Evolutionary conservation across 2,329 filamentous ascomycete genomes (phyloP).

Genomic region (Neonectria sp.): DNA sequence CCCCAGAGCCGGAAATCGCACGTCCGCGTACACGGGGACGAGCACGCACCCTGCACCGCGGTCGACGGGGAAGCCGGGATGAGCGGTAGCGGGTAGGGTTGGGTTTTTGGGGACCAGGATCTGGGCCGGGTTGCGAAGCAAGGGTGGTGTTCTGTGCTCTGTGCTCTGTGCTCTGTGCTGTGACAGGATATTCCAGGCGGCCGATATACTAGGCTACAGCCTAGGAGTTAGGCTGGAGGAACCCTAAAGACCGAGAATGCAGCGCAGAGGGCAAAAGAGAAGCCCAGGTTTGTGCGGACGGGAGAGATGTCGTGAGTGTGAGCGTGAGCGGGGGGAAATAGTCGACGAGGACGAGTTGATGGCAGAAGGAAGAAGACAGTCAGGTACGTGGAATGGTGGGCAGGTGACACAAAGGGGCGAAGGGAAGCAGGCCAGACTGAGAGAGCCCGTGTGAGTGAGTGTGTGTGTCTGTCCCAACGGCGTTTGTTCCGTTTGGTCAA

Average conservation of each 20-base stretch:
- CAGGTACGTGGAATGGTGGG: constrained; percentile 10
- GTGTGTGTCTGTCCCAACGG: constrained; percentile 12
- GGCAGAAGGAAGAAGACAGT: constrained; percentile 5
- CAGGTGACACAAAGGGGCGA: constrained; percentile 27
- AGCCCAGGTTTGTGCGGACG: background rate
- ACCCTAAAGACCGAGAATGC: background rate
- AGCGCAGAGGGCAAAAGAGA: background rate
- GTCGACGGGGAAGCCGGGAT: constrained; percentile 46
- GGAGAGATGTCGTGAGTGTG: background rate
- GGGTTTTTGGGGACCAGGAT: constrained; percentile 38
- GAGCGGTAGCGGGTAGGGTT: constrained; percentile 30
- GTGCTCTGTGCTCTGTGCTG: background rate
- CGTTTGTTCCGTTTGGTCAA: constrained; percentile 28
- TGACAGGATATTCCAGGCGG: constrained; percentile 22
- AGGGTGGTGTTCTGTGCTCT: constrained; percentile 4
- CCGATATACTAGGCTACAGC: constrained; percentile 9
- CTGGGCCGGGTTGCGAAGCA: constrained; percentile 13
- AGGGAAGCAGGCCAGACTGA: constrained; percentile 11
- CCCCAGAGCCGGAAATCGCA: constrained; percentile 40
- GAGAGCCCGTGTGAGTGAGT: constrained; percentile 9
- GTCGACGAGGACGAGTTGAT: constrained; percentile 4
- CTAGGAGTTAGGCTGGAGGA: constrained; percentile 16
- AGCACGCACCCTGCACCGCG: constrained; percentile 38
- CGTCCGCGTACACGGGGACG: constrained; percentile 35
- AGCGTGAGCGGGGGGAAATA: background rate